These are phyloP conservation scores for Phytopythium chamaehyphon DNA, from an alignment of 352 stramenopile genomes.

Conservation along the genomic window DNA sequence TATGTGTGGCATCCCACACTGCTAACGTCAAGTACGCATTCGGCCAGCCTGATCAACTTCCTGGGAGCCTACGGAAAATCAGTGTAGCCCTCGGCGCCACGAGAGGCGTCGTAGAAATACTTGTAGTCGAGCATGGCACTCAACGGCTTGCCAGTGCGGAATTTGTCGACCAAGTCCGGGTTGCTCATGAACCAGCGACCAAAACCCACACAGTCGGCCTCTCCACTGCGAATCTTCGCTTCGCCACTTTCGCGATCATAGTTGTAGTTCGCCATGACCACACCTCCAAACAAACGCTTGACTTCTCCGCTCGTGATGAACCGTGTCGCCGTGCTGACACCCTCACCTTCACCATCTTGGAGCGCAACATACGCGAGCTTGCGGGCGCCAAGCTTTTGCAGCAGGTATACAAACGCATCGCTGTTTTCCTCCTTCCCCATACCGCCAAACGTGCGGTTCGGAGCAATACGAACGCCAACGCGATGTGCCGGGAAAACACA, in stretches of 20 bases:
- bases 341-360: slow-evolving; percentile 17
- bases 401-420: slow-evolving; percentile 13
- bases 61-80: too few species aligned
- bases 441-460: slow-evolving; percentile 14
- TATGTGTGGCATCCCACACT: too few species aligned
- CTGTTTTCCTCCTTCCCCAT: slow-evolving; percentile 16
- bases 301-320: slow-evolving; percentile 12
- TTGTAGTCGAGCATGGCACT: slow-evolving; percentile 16
- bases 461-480: slow-evolving; percentile 13
- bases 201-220: slow-evolving; percentile 29
- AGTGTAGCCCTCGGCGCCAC: too few species aligned
- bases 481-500: slow-evolving; percentile 3
- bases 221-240: slow-evolving; percentile 6
- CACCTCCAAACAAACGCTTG: slow-evolving; percentile 12
- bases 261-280: slow-evolving; percentile 1
- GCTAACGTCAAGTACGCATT: too few species aligned
- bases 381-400: slow-evolving; percentile 6
- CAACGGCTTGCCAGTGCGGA: slow-evolving; percentile 19
- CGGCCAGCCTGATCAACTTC: too few species aligned
- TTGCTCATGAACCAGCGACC: slow-evolving; percentile 42
- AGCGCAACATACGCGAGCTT: slow-evolving; percentile 28
- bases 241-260: slow-evolving; percentile 4
- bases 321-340: slow-evolving; percentile 1
- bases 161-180: slow-evolving; percentile 31
- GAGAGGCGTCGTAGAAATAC: slow-evolving; percentile 21